A percentile compares a stretch with the other conserved stretches of the same genome.
These are phyloP conservation scores for Penicillium freii DNA, from an alignment of 2,329 filamentous ascomycete genomes.

Conservation along the genomic window DNA sequence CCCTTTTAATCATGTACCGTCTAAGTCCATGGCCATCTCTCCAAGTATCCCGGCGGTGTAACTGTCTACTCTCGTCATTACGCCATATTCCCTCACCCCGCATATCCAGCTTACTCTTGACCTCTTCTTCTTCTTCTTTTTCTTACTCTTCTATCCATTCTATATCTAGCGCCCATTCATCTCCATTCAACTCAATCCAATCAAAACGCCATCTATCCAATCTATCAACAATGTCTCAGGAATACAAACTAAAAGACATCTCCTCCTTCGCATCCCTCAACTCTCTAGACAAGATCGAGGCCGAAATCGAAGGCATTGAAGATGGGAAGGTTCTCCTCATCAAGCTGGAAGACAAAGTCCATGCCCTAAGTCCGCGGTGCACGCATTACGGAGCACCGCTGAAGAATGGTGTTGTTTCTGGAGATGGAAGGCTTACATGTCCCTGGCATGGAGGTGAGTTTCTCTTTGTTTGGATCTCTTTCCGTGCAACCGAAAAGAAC, in stretches of 20 bases:
- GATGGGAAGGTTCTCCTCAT: constrained; percentile 82
- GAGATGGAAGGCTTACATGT: constrained; percentile 80
- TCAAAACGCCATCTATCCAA: constrained; percentile 12
- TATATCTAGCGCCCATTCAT: background rate
- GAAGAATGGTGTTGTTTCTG: constrained; percentile 78
- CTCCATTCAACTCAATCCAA: background rate
- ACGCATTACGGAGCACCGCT: constrained; percentile 90
- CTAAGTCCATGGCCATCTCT: background rate
- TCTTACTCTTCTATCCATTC: background rate
- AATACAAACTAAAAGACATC: constrained; percentile 67
- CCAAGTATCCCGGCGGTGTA: constrained; percentile 2
- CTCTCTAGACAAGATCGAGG: constrained; percentile 81
- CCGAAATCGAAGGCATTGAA: constrained; percentile 84
- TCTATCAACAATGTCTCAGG: constrained; percentile 35
- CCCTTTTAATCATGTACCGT: background rate
- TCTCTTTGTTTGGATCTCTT: background rate
- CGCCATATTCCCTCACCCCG: constrained; percentile 5
- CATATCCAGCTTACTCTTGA: background rate
- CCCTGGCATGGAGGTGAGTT: constrained; percentile 88
- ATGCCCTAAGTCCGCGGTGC: constrained; percentile 80
- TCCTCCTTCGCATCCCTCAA: constrained; percentile 67
- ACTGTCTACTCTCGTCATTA: constrained; percentile 8
- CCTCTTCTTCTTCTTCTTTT: background rate
- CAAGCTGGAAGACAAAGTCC: constrained; percentile 71
- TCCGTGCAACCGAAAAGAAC: background rate